Evolutionary conservation across 345 rosid genomes (phyloP).

Genomic region (Raphanus raphanistrum): DNA sequence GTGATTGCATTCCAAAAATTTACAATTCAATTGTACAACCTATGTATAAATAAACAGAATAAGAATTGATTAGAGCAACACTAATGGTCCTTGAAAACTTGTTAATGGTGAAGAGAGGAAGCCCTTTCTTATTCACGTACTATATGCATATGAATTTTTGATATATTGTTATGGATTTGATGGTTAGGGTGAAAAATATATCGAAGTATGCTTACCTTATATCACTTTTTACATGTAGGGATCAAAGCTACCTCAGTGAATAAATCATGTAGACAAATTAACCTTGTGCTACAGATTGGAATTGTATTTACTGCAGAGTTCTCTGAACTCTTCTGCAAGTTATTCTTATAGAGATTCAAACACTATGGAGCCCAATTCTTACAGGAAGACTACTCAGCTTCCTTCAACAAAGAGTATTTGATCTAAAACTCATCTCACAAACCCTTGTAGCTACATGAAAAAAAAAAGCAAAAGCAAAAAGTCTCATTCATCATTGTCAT

Average conservation of each 20-base stretch:
- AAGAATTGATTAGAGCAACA: too few relatives aligned
- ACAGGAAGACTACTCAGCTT: not conserved
- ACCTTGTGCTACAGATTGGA: slow-evolving; percentile 1
- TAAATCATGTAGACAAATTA: not conserved
- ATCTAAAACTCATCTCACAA: slow-evolving; percentile 25
- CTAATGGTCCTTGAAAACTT: too few relatives aligned
- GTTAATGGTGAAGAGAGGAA: not conserved
- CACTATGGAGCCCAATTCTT: slow-evolving; percentile 1
- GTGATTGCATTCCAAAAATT: too few relatives aligned
- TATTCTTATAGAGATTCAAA: not conserved
- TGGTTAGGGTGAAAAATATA: not conserved
- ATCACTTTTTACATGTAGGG: slow-evolving; percentile 31
- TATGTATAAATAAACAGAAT: too few relatives aligned
- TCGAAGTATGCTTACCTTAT: not conserved
- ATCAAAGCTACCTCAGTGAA: slow-evolving; percentile 40
- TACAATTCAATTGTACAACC: too few relatives aligned
- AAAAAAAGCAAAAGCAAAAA: not conserved
- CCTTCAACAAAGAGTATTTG: slow-evolving; percentile 9
- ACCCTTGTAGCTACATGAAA: slow-evolving; percentile 19
- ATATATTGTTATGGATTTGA: slow-evolving; percentile 23
- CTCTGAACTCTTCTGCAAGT: not conserved
- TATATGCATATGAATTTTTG: slow-evolving; percentile 1
- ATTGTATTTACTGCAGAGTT: slow-evolving; percentile 1
- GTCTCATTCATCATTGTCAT: not conserved
- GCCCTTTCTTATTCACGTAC: slow-evolving; percentile 16